phyloP scores from a whole-genome alignment of 768 basidiomycete species.

The Favolaschia claudopus region DNA sequence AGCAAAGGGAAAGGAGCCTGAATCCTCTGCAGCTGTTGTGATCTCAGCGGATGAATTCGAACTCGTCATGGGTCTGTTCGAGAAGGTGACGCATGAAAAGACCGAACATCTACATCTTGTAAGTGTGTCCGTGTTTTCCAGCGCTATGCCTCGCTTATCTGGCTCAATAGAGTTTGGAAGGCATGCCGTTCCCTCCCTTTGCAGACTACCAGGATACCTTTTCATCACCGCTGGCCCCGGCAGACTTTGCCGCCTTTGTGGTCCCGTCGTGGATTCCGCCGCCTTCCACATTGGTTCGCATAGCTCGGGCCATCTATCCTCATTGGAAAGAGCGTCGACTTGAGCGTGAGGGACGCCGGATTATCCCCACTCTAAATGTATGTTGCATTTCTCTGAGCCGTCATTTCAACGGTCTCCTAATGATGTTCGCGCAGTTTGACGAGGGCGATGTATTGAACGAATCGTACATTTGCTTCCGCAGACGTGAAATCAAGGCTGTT shows the following conservation, averaged over 20 bases:
- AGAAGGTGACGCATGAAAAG: slow-evolving; percentile 90
- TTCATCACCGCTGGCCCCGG: slow-evolving; percentile 60
- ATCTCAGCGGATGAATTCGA: slow-evolving; percentile 95
- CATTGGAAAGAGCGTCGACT: slow-evolving; percentile 91
- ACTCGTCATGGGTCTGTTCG: slow-evolving; percentile 92
- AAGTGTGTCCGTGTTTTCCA: slow-evolving; percentile 40
- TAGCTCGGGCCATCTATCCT: slow-evolving; percentile 80
- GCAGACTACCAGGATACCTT: slow-evolving; percentile 81
- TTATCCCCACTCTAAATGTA: slow-evolving; percentile 91
- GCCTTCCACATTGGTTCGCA: slow-evolving; percentile 64
- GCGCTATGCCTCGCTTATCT: slow-evolving; percentile 3
- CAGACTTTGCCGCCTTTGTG: slow-evolving; percentile 73
- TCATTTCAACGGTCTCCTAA: slow-evolving; percentile 11
- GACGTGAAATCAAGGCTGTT: slow-evolving; percentile 92
- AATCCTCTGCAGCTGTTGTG: slow-evolving; percentile 61
- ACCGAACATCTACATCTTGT: slow-evolving; percentile 82
- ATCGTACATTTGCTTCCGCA: slow-evolving; percentile 96
- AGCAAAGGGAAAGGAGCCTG: slow-evolving; percentile 88
- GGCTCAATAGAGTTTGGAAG: slow-evolving; percentile 60
- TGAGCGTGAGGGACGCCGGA: slow-evolving; percentile 82
- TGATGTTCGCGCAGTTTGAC: slow-evolving; percentile 63
- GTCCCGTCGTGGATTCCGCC: slow-evolving; percentile 76
- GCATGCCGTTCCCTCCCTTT: slow-evolving; percentile 74
- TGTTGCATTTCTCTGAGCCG: slow-evolving; percentile 34
- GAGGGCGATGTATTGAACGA: slow-evolving; percentile 90